Base-by-base conservation (phyloP, 768 basidiomycete species). In the Auricularia cornea region DNA sequence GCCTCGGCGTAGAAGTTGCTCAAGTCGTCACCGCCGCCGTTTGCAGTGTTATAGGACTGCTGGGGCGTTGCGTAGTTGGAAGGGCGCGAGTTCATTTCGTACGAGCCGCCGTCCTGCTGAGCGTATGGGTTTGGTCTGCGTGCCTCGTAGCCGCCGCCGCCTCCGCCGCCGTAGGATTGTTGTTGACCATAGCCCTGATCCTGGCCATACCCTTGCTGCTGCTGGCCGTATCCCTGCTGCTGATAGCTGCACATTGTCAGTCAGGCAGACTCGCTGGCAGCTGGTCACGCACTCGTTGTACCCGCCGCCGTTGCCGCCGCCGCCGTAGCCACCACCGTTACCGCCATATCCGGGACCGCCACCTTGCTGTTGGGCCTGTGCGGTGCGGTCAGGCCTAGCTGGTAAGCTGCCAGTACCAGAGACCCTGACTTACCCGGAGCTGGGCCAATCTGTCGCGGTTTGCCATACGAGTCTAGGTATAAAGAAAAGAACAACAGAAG, bases 51-150 rank as follows among this genome's bases (percentile, higher is more conserved):
- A 20, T 57, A 57, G 28, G 28, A 29, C 28, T 57, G 54, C 29
- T 28, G 28, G 6, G 44, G 44, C 6, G 44, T 48, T 6, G 44
- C 20, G 23, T 48, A 48, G 44, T 18, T 23, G 20, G 44, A 48
- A 10, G 44, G 44, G 12, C 44, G 44, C 44, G 44, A 48, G 44
- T 18, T 48, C 54, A 57, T 57, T 26, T 57, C 54, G 54, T 57
- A 57, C 54, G 54, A 26, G 28, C 54, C 54, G 54, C 30, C 54
- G 30, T 57, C 54, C 54, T 57, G 54, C 54, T 57, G 54, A 28
- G 54, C 54, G 28, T 57, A 57, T 10, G 54, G 54, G 54, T 57
- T 57, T 20, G 54, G 8, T 8, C 54, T 20, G 8, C 30, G 26
- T 20, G 54, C 10, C 26, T 31, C 30, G 54, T 57, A 57, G 54